Evolutionary conservation across 306 rosid species (phyloP), one percentile per base, ranked within the genome.

Genomic region (Lagenaria siceraria): DNA sequence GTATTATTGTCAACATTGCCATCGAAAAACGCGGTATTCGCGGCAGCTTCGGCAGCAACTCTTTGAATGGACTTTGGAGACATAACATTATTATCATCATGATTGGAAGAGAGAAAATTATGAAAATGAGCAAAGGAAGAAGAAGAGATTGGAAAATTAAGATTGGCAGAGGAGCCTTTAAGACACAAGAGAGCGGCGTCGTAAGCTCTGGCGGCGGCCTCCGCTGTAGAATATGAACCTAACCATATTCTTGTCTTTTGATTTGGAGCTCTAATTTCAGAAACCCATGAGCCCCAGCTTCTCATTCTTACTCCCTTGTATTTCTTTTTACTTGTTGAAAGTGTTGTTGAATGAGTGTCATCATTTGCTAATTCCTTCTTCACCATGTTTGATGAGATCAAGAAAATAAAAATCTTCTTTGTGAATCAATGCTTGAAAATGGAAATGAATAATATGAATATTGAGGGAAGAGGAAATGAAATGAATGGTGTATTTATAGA

Each of bases 241-340:
- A 96, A 59, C 99, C 99, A 96, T 18, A 96, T 96, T 83, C 99
- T 92, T 77, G 98, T 90, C 78, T 96, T 96, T 64, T 96, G 98
- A 78, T 90, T 92, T 42, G 99, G 99, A 66, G 99, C 97, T 74
- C 99, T 88, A 40, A 96, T 89, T 90, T 96, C 99, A 11, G 99
- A 92, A 0, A 96, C 99, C 93, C 92, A 96, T 21, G 99, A 96
- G 0, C 99, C 99, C 99, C 99, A 96, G 49, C 91, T 92, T 65
- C 99, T 92, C 98, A 92, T 96, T 85, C 99, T 90, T 24, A 96
- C 99, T 79, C 99, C 99, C 83, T 89, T 96, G 87, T 81, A 96
- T 90, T 94, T 93, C 80, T 78, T 89, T 55, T 87, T 87, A 19
- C 74, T 70, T 46, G 75, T 83, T 81, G 74, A 54, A 29, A 78